Conservation (phyloP, 106 monocot genomes). For the Allium sativum region DNA sequence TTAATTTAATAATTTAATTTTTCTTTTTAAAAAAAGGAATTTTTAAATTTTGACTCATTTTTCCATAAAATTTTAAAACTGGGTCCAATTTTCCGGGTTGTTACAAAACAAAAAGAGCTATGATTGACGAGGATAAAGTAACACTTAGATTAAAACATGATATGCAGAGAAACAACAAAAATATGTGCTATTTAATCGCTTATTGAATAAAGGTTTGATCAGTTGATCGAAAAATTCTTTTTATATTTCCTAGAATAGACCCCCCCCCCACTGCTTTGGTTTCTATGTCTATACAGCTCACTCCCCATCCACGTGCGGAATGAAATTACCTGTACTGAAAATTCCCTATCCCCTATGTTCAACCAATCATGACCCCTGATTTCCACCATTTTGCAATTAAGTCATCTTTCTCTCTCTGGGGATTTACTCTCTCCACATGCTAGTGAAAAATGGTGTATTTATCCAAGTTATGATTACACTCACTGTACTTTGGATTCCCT, state of each 20-base stretch:
- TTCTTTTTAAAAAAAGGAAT: too few species aligned
- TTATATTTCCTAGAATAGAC: constrained; percentile 1
- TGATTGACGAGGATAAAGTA: constrained; percentile 92
- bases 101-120: constrained; percentile 71
- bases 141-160: constrained; percentile 93
- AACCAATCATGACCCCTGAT: too few species aligned
- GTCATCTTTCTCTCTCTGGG: too few species aligned
- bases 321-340: too few species aligned
- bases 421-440: too few species aligned
- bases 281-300: constrained; percentile 48
- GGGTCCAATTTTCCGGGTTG: too few species aligned
- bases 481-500: constrained; percentile 98
- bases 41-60: too few species aligned
- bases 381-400: too few species aligned
- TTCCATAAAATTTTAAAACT: too few species aligned
- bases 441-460: constrained; percentile 98
- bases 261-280: neutral
- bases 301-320: constrained; percentile 90
- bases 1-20: too few species aligned
- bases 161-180: constrained; percentile 98
- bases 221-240: neutral
- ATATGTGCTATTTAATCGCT: constrained; percentile 97
- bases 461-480: constrained; percentile 95
- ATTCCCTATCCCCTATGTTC: too few species aligned
- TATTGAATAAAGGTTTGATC: constrained; percentile 84